Conservation (phyloP, 345 rosid genomes). For the Mangifera indica region DNA sequence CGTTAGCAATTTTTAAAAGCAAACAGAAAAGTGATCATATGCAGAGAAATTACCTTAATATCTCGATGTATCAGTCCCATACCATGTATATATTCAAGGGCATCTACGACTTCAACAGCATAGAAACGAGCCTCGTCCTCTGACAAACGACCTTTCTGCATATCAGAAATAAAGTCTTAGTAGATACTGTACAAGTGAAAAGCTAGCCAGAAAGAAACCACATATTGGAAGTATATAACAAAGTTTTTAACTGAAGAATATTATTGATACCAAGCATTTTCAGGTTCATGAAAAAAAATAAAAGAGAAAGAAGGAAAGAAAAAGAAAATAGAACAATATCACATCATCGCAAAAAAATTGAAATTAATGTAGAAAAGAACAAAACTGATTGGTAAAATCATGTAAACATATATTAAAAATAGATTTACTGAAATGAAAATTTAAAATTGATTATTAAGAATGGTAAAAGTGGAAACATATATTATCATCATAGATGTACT, state of each 20-base stretch:
- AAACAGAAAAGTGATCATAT: conserved; percentile 13
- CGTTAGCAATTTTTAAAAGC: conserved; percentile 21
- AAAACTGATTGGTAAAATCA: background rate
- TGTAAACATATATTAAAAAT: too few species aligned
- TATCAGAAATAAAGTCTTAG: conserved; percentile 16
- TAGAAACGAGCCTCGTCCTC: conserved; percentile 95
- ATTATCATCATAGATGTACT: conserved; percentile 1
- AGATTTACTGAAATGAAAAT: too few species aligned
- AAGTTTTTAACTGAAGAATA: background rate
- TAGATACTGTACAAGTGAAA: conserved; percentile 8
- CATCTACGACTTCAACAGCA: conserved; percentile 89
- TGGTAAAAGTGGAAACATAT: background rate
- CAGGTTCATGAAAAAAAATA: background rate
- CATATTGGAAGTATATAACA: conserved; percentile 2
- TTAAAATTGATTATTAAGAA: too few species aligned
- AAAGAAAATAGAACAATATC: too few species aligned
- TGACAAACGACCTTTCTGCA: conserved; percentile 74
- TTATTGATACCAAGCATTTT: background rate
- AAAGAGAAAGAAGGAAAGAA: too few species aligned
- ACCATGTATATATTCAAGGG: conserved; percentile 88
- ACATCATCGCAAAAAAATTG: background rate
- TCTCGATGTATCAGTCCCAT: conserved; percentile 97
- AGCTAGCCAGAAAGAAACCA: conserved; percentile 7
- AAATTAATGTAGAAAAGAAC: background rate
- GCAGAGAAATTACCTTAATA: conserved; percentile 63